A percentile compares a stretch with the other conserved stretches of the same genome.
Evolutionary conservation across 441 rosid genomes (phyloP).

Genomic region (Erysimum cheiri): DNA sequence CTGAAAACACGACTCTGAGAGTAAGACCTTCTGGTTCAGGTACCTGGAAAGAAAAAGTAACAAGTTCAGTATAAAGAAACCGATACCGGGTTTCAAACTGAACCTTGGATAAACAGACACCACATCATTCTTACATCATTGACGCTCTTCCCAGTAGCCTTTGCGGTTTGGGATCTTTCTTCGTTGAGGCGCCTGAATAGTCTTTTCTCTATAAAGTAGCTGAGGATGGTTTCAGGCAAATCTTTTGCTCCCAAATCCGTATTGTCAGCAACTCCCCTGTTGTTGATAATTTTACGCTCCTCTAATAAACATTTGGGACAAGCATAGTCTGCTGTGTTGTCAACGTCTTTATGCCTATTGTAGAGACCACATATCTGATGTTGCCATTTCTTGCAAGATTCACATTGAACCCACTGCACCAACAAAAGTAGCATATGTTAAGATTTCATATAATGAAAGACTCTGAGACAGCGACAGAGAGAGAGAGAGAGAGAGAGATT

Average conservation of each 20-base stretch:
- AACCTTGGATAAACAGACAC: conserved; percentile 4
- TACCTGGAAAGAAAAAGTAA: conserved; percentile 51
- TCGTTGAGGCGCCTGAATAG: conserved; percentile 55
- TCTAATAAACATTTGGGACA: conserved; percentile 72
- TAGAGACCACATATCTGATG: conserved; percentile 85
- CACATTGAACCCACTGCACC: conserved; percentile 80
- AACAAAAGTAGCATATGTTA: conserved; percentile 18
- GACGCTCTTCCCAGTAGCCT: conserved; percentile 48
- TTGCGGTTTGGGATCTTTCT: conserved; percentile 66
- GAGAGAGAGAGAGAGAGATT: conserved; percentile 12
- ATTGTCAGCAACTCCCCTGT: conserved; percentile 30
- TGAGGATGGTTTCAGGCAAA: conserved; percentile 63
- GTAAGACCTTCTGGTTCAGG: conserved; percentile 62
- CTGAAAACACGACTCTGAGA: conserved; percentile 67
- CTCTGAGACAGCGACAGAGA: not conserved
- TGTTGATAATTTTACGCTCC: conserved; percentile 46
- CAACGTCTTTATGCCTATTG: conserved; percentile 54
- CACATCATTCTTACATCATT: conserved; percentile 56
- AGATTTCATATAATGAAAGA: conserved; percentile 1
- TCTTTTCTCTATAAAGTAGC: conserved; percentile 68
- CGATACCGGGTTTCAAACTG: not conserved
- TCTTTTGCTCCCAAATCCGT: conserved; percentile 56
- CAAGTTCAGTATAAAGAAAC: conserved; percentile 26
- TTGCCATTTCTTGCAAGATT: conserved; percentile 69
- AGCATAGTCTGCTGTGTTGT: conserved; percentile 53